Evolutionary conservation across 371 early-diverging fungal species (phyloP).

Genomic region (Zychaea mexicana): DNA sequence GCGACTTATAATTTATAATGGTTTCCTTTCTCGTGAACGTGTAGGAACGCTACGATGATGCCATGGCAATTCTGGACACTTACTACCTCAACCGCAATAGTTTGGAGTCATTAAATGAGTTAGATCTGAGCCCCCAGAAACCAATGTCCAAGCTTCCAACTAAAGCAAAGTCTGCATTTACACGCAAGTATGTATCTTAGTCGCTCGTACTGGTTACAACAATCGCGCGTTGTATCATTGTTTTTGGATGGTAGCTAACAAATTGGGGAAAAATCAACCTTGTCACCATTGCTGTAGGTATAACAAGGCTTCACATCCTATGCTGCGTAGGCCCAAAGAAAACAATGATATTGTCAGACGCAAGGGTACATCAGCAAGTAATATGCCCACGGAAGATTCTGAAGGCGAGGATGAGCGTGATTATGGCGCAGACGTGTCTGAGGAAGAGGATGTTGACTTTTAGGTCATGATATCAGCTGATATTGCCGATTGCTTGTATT

Average conservation of each 20-base stretch:
- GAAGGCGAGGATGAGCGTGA: neutral
- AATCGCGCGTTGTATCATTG: too few species aligned
- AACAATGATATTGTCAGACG: neutral
- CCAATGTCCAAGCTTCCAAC: slow-evolving; percentile 64
- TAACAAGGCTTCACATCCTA: neutral
- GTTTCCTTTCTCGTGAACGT: neutral
- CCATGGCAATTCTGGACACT: slow-evolving; percentile 85
- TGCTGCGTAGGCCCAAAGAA: neutral
- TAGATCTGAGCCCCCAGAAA: slow-evolving; percentile 53
- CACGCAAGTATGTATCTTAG: slow-evolving; percentile 50
- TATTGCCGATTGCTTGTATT: too few species aligned
- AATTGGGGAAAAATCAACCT: too few species aligned
- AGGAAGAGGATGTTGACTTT: neutral
- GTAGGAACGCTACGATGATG: slow-evolving; percentile 67
- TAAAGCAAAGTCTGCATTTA: slow-evolving; percentile 81
- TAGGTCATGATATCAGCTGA: neutral
- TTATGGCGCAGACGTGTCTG: neutral
- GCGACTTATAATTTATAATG: neutral
- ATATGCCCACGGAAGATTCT: neutral
- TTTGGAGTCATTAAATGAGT: slow-evolving; percentile 82
- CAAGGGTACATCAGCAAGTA: neutral
- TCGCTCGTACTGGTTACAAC: too few species aligned
- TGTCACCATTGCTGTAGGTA: neutral
- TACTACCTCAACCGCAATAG: slow-evolving; percentile 91
- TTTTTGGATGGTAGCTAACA: too few species aligned